Evolutionary conservation across 148 eudicot species (phyloP).

Genomic region (Chenopodium berlandieri): DNA sequence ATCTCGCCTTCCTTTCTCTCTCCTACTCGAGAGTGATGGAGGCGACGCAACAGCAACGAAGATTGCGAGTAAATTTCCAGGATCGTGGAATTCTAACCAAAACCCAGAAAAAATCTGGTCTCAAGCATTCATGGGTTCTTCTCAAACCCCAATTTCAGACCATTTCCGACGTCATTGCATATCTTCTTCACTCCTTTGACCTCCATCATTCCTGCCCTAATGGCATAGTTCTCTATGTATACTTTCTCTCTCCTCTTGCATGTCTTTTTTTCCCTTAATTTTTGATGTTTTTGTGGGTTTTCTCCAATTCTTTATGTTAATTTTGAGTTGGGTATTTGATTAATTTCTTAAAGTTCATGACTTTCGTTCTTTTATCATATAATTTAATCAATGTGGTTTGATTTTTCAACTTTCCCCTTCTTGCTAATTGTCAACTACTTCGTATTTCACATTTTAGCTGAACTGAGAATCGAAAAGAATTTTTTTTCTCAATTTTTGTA

Average conservation of each 20-base stretch:
- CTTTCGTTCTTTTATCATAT: not conserved
- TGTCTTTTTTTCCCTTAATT: constrained; percentile 17
- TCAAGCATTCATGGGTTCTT: constrained; percentile 60
- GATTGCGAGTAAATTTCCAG: constrained; percentile 56
- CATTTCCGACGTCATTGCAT: constrained; percentile 49
- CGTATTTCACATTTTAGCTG: not conserved
- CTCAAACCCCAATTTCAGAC: constrained; percentile 53
- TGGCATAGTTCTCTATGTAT: constrained; percentile 83
- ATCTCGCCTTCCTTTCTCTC: not conserved
- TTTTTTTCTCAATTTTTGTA: not conserved
- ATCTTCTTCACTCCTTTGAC: constrained; percentile 48
- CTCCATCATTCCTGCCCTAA: constrained; percentile 69
- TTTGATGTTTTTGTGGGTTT: constrained; percentile 7
- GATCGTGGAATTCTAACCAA: constrained; percentile 49
- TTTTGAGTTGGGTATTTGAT: constrained; percentile 5
- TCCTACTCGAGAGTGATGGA: constrained; percentile 32
- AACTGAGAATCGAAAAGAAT: not conserved
- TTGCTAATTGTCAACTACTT: not conserved
- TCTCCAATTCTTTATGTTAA: not conserved
- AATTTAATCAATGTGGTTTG: not conserved
- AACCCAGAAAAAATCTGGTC: constrained; percentile 55
- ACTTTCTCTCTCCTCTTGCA: constrained; percentile 22
- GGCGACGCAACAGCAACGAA: constrained; percentile 20
- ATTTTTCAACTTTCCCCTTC: not conserved
- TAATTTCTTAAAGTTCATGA: not conserved